These are phyloP conservation scores for Pulchroboletus neoregius DNA, from an alignment of 1,284 basidiomycete species.

Conservation along the genomic window DNA sequence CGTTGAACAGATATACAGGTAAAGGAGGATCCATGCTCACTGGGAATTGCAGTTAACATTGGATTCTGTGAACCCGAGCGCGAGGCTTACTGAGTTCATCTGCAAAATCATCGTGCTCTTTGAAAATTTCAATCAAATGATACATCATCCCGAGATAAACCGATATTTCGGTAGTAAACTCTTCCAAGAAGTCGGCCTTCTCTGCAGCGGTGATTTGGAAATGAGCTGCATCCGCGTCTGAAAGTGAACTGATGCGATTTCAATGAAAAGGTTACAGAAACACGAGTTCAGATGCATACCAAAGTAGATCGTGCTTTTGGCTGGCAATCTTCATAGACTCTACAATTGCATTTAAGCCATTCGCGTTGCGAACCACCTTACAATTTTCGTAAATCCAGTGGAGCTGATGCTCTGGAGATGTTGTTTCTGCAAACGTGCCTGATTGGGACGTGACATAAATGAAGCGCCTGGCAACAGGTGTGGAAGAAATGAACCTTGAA, in stretches of 20 bases:
- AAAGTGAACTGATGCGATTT: constrained; percentile 50
- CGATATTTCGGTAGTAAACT: constrained; percentile 86
- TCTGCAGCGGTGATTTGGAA: constrained; percentile 67
- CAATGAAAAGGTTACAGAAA: constrained; percentile 3
- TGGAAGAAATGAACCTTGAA: constrained; percentile 65
- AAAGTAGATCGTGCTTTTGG: constrained; percentile 82
- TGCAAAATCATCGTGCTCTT: constrained; percentile 88
- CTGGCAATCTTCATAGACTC: constrained; percentile 89
- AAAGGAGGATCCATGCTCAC: constrained; percentile 95
- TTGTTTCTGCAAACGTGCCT: constrained; percentile 92
- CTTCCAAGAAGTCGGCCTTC: constrained; percentile 77
- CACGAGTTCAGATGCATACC: constrained; percentile 40
- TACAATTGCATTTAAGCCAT: constrained; percentile 82
- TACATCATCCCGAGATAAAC: constrained; percentile 92
- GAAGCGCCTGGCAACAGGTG: constrained; percentile 4
- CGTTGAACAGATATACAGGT: constrained; percentile 87
- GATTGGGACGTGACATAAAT: constrained; percentile 23
- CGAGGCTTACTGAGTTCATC: constrained; percentile 85
- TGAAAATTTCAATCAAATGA: constrained; percentile 88
- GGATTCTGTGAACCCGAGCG: constrained; percentile 9
- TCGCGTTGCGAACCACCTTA: constrained; percentile 78
- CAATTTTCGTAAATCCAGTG: constrained; percentile 97
- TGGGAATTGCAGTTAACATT: constrained; percentile 35
- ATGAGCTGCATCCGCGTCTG: constrained; percentile 66
- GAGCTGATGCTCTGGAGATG: constrained; percentile 89